Conservation (phyloP, 352 stramenopile species). For the Phytophthora pseudosyringae region DNA sequence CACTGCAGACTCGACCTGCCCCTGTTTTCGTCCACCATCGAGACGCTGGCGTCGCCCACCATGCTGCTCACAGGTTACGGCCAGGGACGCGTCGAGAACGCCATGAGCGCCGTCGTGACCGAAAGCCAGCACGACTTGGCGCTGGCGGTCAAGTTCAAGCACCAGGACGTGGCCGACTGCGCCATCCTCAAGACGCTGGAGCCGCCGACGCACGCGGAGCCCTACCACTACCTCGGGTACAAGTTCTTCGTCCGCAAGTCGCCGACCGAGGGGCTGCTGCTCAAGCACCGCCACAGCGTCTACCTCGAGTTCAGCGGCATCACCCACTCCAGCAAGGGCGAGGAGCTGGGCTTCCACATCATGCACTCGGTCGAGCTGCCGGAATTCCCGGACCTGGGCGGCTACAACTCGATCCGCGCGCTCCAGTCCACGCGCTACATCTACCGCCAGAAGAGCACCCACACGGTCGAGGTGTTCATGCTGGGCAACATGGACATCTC, state of each 20-base stretch:
- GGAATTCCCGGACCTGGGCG: conserved; percentile 53
- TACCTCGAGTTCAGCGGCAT: conserved; percentile 67
- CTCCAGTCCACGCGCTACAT: conserved; percentile 61
- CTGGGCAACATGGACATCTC: conserved; percentile 57
- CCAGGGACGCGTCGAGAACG: conserved; percentile 57
- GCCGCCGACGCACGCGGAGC: conserved; percentile 43
- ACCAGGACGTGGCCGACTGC: conserved; percentile 70
- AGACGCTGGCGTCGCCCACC: conserved; percentile 37
- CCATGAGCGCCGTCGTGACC: conserved; percentile 60
- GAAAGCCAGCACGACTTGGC: conserved; percentile 63
- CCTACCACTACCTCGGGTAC: conserved; percentile 71
- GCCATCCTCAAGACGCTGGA: conserved; percentile 66
- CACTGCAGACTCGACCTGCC: conserved; percentile 42
- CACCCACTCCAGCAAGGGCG: conserved; percentile 43
- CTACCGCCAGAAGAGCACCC: conserved; percentile 59
- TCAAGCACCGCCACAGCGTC: conserved; percentile 64
- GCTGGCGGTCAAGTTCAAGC: conserved; percentile 59
- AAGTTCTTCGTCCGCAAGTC: conserved; percentile 72
- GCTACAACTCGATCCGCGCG: conserved; percentile 62
- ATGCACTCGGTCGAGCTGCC: conserved; percentile 74
- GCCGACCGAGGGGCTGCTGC: conserved; percentile 43
- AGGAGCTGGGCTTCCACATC: conserved; percentile 70
- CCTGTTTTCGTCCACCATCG: conserved; percentile 34
- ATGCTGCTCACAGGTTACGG: conserved; percentile 60
- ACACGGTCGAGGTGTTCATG: conserved; percentile 70